phyloP scores from a whole-genome alignment of 1,284 basidiomycete genomes.

The Ceratobasidium sp. region DNA sequence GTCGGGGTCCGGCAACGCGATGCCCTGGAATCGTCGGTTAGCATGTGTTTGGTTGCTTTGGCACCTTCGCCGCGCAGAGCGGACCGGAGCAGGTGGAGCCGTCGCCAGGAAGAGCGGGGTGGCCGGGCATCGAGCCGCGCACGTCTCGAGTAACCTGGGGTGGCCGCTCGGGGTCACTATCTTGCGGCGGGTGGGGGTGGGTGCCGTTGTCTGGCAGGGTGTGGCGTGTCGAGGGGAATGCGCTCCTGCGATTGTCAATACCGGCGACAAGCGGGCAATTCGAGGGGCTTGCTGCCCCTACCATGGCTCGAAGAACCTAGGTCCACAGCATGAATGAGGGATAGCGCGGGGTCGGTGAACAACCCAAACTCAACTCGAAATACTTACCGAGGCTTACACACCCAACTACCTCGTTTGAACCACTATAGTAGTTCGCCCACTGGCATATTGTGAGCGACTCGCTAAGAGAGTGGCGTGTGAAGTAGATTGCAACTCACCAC shows the following conservation, averaged over 20 bases:
- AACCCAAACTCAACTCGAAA: constrained; percentile 1
- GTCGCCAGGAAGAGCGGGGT: neutral
- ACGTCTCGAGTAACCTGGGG: neutral
- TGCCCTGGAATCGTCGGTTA: constrained; percentile 26
- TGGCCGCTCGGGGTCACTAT: too few relatives aligned
- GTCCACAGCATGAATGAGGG: constrained; percentile 7
- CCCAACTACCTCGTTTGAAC: neutral
- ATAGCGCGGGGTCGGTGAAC: constrained; percentile 14
- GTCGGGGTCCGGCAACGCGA: constrained; percentile 15
- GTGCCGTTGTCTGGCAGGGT: neutral
- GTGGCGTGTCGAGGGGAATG: neutral
- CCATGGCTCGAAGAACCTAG: neutral
- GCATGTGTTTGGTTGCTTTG: constrained; percentile 26
- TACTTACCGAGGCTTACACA: constrained; percentile 1
- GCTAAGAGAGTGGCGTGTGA: constrained; percentile 31
- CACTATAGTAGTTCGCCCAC: constrained; percentile 12
- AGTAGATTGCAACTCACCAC: constrained; percentile 39
- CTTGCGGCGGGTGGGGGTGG: neutral
- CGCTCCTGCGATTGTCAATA: neutral
- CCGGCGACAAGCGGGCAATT: constrained; percentile 6
- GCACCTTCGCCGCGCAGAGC: constrained; percentile 20
- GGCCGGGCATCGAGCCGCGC: neutral
- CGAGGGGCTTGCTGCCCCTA: too few relatives aligned
- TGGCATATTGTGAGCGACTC: constrained; percentile 27
- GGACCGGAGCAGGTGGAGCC: constrained; percentile 18